These are phyloP conservation scores for Fragilaria radians DNA, from an alignment of 108 stramenopile species.

Conservation along the genomic window DNA sequence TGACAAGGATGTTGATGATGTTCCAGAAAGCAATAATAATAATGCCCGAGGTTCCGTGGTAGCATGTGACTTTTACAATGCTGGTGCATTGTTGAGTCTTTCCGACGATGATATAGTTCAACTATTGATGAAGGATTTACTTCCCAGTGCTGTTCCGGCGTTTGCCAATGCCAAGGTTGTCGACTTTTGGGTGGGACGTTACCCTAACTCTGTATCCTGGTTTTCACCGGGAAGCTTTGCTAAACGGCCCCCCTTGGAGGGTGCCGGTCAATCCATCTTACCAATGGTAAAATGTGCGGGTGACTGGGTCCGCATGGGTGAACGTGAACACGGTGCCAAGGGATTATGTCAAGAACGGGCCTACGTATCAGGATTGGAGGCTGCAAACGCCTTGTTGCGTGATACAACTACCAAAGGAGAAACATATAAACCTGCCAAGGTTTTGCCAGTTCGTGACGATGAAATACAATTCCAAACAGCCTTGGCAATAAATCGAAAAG, in stretches of 20 bases:
- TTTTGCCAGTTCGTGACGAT: conserved; percentile 87
- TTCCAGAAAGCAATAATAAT: conserved; percentile 7
- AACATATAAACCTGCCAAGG: conserved; percentile 32
- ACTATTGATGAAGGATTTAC: conserved; percentile 68
- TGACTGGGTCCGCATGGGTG: conserved; percentile 92
- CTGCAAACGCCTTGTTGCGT: conserved; percentile 67
- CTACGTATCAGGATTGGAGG: conserved; percentile 82
- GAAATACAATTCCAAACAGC: conserved; percentile 69
- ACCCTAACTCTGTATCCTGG: conserved; percentile 76
- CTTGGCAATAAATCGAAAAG: conserved; percentile 57
- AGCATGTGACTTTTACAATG: conserved; percentile 90
- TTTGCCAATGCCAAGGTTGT: conserved; percentile 77
- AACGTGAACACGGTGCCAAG: conserved; percentile 88
- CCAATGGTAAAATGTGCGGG: conserved; percentile 83
- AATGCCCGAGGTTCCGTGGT: conserved; percentile 64
- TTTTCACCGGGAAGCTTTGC: conserved; percentile 83
- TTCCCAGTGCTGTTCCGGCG: conserved; percentile 67
- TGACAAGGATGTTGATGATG: conserved; percentile 21
- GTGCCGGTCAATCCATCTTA: conserved; percentile 39
- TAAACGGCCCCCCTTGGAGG: conserved; percentile 73
- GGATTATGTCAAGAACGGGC: conserved; percentile 93
- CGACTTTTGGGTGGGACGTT: conserved; percentile 87
- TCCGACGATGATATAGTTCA: conserved; percentile 76
- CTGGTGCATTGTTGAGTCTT: conserved; percentile 71
- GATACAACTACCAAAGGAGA: conserved; percentile 12